phyloP scores from a whole-genome alignment of 2,329 filamentous ascomycete species.

The Trichophyton mentagrophytes region DNA sequence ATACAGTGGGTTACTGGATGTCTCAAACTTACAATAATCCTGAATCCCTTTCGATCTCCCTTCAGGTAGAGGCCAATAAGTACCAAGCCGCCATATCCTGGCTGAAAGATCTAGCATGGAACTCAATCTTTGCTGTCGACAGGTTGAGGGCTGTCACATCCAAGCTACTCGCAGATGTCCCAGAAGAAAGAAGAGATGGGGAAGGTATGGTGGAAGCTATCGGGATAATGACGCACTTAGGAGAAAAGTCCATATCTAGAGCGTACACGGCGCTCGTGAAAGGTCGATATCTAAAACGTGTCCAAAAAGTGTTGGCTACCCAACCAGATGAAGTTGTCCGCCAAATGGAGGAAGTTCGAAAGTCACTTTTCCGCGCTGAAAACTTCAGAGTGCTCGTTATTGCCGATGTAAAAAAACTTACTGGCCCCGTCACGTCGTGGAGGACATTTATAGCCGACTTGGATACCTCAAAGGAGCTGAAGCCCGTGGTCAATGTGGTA shows the following conservation, averaged over 20 bases:
- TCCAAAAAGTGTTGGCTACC: constrained; percentile 67
- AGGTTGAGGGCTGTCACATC: constrained; percentile 51
- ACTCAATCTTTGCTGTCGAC: constrained; percentile 72
- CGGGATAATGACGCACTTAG: constrained; percentile 66
- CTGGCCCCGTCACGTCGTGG: constrained; percentile 68
- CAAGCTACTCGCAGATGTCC: constrained; percentile 81
- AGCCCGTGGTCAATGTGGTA: constrained; percentile 57
- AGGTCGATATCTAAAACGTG: constrained; percentile 70
- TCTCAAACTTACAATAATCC: constrained; percentile 53
- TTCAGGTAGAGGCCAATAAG: constrained; percentile 79
- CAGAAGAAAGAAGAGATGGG: constrained; percentile 80
- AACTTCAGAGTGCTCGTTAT: constrained; percentile 81
- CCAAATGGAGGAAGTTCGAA: constrained; percentile 65
- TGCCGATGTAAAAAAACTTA: constrained; percentile 62
- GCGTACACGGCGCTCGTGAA: constrained; percentile 75
- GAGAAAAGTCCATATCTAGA: constrained; percentile 61
- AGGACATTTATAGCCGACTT: constrained; percentile 47
- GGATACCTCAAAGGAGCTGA: constrained; percentile 43
- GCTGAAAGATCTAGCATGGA: constrained; percentile 75
- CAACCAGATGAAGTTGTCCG: constrained; percentile 62
- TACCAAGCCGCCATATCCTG: constrained; percentile 71
- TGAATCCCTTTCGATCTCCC: constrained; percentile 67
- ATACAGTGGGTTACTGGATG: constrained; percentile 75
- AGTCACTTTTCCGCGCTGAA: constrained; percentile 63
- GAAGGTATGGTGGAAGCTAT: constrained; percentile 47